These are phyloP conservation scores for Phaseolus lunatus DNA, from an alignment of 306 rosid genomes.

Conservation along the genomic window DNA sequence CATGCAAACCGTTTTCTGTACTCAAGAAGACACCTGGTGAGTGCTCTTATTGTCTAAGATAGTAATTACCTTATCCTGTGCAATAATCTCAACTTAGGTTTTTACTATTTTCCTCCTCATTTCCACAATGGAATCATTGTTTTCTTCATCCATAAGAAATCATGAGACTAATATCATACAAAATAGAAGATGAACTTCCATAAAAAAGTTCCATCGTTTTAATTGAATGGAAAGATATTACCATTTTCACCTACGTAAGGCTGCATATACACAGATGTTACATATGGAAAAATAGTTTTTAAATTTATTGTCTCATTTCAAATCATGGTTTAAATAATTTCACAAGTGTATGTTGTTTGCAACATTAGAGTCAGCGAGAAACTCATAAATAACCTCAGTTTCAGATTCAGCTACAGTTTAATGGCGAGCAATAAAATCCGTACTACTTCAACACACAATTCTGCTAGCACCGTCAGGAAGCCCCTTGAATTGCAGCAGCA, in stretches of 20 bases:
- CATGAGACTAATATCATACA: background rate
- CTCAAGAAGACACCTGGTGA: too few relatives aligned
- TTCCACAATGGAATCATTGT: background rate
- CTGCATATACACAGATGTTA: background rate
- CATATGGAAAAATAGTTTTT: too few relatives aligned
- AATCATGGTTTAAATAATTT: too few relatives aligned
- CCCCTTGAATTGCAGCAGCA: constrained; percentile 75
- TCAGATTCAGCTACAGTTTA: constrained; percentile 49
- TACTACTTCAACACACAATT: constrained; percentile 50
- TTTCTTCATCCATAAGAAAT: background rate
- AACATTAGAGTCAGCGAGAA: too few relatives aligned
- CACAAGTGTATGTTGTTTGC: background rate
- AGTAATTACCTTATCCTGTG: background rate
- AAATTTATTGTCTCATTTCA: too few relatives aligned
- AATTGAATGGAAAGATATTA: background rate
- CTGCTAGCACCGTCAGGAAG: constrained; percentile 57
- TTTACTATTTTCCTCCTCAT: background rate
- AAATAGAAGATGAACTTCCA: background rate
- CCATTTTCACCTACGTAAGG: background rate
- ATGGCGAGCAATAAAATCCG: constrained; percentile 58
- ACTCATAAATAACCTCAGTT: background rate
- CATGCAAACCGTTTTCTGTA: background rate
- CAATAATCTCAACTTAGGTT: background rate
- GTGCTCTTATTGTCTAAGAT: too few relatives aligned
- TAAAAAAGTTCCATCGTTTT: background rate